Conservation (phyloP, 225 moss, liverwort and hornwort species). For the Rhytidiadelphus loreus region DNA sequence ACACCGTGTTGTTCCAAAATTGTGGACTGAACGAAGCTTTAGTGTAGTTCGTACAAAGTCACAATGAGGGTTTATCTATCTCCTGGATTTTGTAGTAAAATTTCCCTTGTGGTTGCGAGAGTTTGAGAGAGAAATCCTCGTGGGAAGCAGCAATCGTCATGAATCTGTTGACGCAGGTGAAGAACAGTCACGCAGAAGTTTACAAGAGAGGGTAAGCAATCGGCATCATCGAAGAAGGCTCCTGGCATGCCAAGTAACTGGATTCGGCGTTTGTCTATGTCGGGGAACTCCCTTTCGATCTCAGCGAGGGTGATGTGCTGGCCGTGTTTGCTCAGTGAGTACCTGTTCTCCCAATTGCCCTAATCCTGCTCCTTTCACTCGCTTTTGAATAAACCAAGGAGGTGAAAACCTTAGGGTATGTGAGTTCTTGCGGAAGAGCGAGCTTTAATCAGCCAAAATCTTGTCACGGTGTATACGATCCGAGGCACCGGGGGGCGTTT, state of each 20-base stretch:
- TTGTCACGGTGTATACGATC: not conserved
- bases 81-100: not conserved
- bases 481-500: not conserved
- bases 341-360: not conserved
- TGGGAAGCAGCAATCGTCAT: conserved; percentile 5
- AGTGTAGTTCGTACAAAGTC: not conserved
- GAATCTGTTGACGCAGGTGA: conserved; percentile 81
- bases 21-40: not conserved
- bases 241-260: conserved; percentile 78
- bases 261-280: conserved; percentile 64
- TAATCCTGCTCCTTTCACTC: not conserved
- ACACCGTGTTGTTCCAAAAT: not conserved
- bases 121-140: not conserved
- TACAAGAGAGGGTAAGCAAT: conserved; percentile 54
- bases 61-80: not conserved
- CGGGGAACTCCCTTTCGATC: conserved; percentile 54
- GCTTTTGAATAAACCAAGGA: not conserved
- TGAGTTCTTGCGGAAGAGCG: not conserved
- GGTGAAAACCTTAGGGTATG: not conserved
- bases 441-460: not conserved
- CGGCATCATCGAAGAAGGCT: conserved; percentile 62
- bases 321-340: conserved; percentile 81
- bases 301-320: conserved; percentile 75
- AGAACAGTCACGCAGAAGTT: conserved; percentile 65
- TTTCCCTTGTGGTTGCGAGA: not conserved